Evolutionary conservation across 345 rosid species (phyloP).

Genomic region (Arabis hirsuta): DNA sequence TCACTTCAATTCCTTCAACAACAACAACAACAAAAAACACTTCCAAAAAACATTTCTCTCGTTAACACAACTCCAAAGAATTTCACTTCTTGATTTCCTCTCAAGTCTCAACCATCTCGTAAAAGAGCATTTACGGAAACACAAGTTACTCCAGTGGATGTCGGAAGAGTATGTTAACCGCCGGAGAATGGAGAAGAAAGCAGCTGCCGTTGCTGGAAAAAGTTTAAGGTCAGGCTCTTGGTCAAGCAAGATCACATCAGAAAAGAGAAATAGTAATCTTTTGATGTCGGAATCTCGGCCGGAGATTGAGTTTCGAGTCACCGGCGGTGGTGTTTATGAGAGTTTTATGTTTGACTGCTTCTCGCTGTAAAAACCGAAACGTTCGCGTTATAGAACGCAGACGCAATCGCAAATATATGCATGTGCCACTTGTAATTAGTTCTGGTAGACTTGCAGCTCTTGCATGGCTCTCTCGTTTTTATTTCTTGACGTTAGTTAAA

Average conservation of each 20-base stretch:
- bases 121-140: not conserved
- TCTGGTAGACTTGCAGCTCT: too few relatives aligned
- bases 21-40: not conserved
- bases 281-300: conserved; percentile 14
- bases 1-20: conserved; percentile 20
- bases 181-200: conserved; percentile 60
- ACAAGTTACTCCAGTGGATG: conserved; percentile 47
- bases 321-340: conserved; percentile 19
- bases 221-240: not conserved
- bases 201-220: conserved; percentile 42
- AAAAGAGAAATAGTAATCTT: conserved; percentile 3
- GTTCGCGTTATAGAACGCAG: not conserved
- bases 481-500: too few relatives aligned
- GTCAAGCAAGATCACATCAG: conserved; percentile 7
- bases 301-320: conserved; percentile 34
- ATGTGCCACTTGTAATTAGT: not conserved
- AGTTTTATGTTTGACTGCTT: conserved; percentile 41
- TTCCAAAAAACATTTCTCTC: conserved; percentile 10
- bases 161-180: conserved; percentile 65
- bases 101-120: not conserved
- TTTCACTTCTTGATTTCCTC: conserved; percentile 1
- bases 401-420: not conserved
- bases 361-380: conserved; percentile 25
- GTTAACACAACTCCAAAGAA: not conserved
- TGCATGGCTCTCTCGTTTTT: too few relatives aligned